A percentile compares a stretch with the other conserved stretches of the same genome.
Evolutionary conservation across 495 filamentous ascomycete species (phyloP).

Genomic region (Achaetomiella virescens): DNA sequence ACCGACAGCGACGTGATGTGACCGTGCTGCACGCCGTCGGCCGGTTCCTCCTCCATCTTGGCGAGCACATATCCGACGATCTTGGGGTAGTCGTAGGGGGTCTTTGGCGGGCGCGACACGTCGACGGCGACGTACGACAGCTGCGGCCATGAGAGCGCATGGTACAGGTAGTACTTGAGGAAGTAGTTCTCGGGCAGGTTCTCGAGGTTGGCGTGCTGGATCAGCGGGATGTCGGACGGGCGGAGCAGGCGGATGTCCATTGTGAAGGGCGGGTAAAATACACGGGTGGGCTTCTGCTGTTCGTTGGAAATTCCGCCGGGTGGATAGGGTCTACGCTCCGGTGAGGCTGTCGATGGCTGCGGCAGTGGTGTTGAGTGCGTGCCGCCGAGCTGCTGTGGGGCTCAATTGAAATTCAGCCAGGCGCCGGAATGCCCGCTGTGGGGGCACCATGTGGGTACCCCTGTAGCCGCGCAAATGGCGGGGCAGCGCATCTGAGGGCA

Average conservation of each 20-base stretch:
- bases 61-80: conserved; percentile 98
- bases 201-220: conserved; percentile 97
- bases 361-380: too few species aligned
- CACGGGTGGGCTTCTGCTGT: neutral
- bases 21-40: conserved; percentile 85
- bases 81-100: conserved; percentile 84
- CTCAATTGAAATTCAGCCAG: too few species aligned
- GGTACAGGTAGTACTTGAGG: conserved; percentile 99
- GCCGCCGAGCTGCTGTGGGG: conserved; percentile 11
- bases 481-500: conserved; percentile 17
- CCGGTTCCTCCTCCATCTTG: conserved; percentile 98
- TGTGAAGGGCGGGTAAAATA: conserved; percentile 2
- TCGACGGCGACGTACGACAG: conserved; percentile 95
- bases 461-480: conserved; percentile 32
- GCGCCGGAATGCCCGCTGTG: too few species aligned
- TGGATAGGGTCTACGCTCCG: neutral
- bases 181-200: conserved; percentile 99
- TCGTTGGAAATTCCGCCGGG: neutral
- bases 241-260: conserved; percentile 79
- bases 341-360: neutral
- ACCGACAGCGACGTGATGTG: conserved; percentile 95
- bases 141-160: conserved; percentile 95
- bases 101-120: conserved; percentile 64
- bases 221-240: conserved; percentile 79
- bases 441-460: neutral